A percentile compares a stretch with the other conserved stretches of the same genome.
Conservation (phyloP, 805 yeast species). For the Myxozyma neotropica region DNA sequence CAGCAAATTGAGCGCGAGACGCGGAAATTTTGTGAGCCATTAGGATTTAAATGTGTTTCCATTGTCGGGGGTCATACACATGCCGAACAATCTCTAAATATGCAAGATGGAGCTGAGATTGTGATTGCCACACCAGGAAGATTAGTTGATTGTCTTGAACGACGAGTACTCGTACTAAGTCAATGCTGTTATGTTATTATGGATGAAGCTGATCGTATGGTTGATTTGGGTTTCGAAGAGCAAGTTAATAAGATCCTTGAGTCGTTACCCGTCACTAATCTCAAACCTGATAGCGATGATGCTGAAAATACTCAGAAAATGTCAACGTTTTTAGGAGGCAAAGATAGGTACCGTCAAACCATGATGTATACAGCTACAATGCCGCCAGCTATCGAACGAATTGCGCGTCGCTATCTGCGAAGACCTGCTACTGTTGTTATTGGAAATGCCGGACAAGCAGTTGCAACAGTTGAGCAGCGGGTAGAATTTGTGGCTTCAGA, state of each 20-base stretch:
- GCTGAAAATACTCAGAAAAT: conserved; percentile 31
- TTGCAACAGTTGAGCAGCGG: conserved; percentile 68
- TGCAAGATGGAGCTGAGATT: conserved; percentile 69
- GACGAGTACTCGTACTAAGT: conserved; percentile 60
- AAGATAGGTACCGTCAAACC: conserved; percentile 52
- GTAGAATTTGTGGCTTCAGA: conserved; percentile 58
- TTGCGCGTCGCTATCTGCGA: conserved; percentile 63
- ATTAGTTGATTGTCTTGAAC: conserved; percentile 74
- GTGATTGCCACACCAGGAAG: conserved; percentile 96
- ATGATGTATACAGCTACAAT: conserved; percentile 96
- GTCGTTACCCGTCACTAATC: conserved; percentile 53
- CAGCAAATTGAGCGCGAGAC: conserved; percentile 78
- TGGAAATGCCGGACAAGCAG: conserved; percentile 67
- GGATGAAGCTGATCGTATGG: conserved; percentile 97
- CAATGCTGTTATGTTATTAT: conserved; percentile 70
- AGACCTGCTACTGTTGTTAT: conserved; percentile 67
- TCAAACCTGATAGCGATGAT: conserved; percentile 44
- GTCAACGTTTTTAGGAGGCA: conserved; percentile 34
- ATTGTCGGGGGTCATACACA: conserved; percentile 90
- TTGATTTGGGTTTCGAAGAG: conserved; percentile 89
- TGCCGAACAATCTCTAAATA: conserved; percentile 64
- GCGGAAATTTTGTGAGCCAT: conserved; percentile 49
- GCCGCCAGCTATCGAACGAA: conserved; percentile 68
- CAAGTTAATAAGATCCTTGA: conserved; percentile 66
- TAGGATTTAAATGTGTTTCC: conserved; percentile 52